A percentile compares a stretch with the other conserved stretches of the same genome.
Conservation (phyloP, 1,284 basidiomycete species). For the Heterobasidion irregulare region DNA sequence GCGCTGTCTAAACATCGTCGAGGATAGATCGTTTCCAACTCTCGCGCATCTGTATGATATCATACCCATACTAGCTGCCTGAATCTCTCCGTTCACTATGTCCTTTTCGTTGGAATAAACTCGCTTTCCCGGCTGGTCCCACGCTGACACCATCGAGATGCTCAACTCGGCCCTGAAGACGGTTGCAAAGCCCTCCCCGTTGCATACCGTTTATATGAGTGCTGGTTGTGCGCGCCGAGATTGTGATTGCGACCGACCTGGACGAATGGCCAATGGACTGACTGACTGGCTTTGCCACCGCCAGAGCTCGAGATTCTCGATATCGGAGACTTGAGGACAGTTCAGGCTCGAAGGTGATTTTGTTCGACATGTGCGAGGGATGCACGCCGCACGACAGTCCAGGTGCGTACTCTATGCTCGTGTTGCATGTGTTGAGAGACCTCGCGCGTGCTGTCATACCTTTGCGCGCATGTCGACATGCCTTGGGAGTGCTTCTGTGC, state of each 20-base stretch:
- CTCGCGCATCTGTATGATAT: no score
- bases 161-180: slow-evolving; percentile 95
- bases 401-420: slow-evolving; percentile 42
- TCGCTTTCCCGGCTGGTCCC: slow-evolving; percentile 91
- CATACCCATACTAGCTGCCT: no score
- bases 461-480: no score
- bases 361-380: slow-evolving; percentile 93
- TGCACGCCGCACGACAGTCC: slow-evolving; percentile 94
- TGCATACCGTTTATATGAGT: no score
- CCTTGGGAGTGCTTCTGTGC: no score
- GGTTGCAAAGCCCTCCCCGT: slow-evolving; percentile 73
- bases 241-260: no score
- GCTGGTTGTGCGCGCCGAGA: no score
- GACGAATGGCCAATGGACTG: no score
- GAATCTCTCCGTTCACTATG: slow-evolving; percentile 41
- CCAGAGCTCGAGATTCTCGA: slow-evolving; percentile 97
- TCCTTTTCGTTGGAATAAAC: slow-evolving; percentile 99
- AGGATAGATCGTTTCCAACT: no score
- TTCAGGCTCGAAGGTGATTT: slow-evolving; percentile 97
- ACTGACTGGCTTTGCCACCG: slow-evolving; percentile 43
- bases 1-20: no score
- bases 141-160: slow-evolving; percentile 89
- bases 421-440: neutral
- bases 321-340: slow-evolving; percentile 92
- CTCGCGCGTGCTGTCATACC: no score